Evolutionary conservation across 805 yeast genomes (phyloP).

Genomic region (Tetrapisispora nanseiensis): DNA sequence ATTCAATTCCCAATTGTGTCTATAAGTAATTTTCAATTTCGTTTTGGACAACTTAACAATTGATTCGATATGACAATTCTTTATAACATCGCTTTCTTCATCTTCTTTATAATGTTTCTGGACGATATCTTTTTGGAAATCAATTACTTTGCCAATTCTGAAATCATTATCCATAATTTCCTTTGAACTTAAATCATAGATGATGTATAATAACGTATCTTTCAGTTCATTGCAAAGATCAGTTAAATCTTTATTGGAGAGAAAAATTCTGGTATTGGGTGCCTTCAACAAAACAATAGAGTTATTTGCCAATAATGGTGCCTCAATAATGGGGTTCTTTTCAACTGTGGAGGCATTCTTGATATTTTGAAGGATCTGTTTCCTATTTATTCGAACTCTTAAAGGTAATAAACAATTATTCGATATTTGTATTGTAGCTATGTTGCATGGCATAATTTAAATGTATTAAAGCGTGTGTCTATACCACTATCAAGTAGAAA

Average conservation of each 20-base stretch:
- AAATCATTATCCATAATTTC: conserved; percentile 15
- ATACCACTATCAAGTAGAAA: too few relatives aligned
- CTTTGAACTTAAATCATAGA: conserved; percentile 23
- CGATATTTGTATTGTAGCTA: conserved; percentile 19
- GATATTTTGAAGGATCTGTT: conserved; percentile 18
- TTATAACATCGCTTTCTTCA: background rate
- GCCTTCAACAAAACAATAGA: conserved; percentile 27
- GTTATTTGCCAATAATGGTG: conserved; percentile 28
- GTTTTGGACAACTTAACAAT: conserved; percentile 21
- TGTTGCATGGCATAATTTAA: conserved; percentile 12
- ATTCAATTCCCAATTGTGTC: conserved; percentile 25
- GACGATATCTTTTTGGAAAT: conserved; percentile 13
- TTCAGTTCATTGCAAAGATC: conserved; percentile 19
- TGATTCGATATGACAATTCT: conserved; percentile 13
- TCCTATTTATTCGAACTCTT: conserved; percentile 24
- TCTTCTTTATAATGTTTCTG: conserved; percentile 6
- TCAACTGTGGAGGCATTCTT: conserved; percentile 3
- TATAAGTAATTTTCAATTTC: conserved; percentile 20
- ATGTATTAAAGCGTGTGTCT: background rate
- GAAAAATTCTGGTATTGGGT: conserved; percentile 19
- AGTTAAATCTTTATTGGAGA: conserved; percentile 25
- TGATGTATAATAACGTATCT: conserved; percentile 19
- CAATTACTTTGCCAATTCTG: conserved; percentile 18
- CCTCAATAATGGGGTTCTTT: conserved; percentile 19
- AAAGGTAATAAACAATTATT: conserved; percentile 18